Base-by-base conservation (phyloP, 2,329 filamentous ascomycete species). In the Dactylellina leptospora region DNA sequence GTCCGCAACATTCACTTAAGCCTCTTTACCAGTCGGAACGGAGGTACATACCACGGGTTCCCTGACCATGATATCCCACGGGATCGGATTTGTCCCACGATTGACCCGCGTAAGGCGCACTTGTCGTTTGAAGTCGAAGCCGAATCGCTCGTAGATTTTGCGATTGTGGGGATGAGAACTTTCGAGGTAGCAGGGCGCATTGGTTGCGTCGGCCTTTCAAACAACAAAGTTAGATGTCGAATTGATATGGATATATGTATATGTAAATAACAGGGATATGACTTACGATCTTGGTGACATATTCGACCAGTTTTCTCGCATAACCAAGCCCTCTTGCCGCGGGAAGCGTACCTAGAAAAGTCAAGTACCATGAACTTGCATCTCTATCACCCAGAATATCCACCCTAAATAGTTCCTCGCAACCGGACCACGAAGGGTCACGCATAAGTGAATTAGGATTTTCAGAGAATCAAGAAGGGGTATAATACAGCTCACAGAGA, bases 51-150 rank as follows among this genome's bases (percentile, higher is more conserved):
- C 71, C 54, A 74, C 71, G 47, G 90, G 89, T 82, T 92, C 89
- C 71, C 90, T 84, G 56, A 93, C 88, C 91, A 96, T 96, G 80
- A 92, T 89, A 78, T 90, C 89, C 79, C 93, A 81, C 66, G 83
- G 83, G 53, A 93, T 84, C 25, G 88, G 85, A 53, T 87, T 82
- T 77, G 66, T 50, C 44, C 74, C 75, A 38, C 75, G 73, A 44
- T 74, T 60, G 40, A 77, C 84, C 81, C 76, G 93, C 81, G 77
- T 84, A 83, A 75, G 93, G 85, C 76, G 87, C 13, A 72, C 68
- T 30, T 51, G 84, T 76, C 84, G 84, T 77, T 83, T 84, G 75
- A 85, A 79, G 78, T 87, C 84, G 79, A 93, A 96, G 27, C 90
- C 90, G 79, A 91, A 88, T 79, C 88, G 89, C 75, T 84, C 81